phyloP scores from a whole-genome alignment of 2,329 filamentous ascomycete genomes.

The Monosporascus sp. region DNA sequence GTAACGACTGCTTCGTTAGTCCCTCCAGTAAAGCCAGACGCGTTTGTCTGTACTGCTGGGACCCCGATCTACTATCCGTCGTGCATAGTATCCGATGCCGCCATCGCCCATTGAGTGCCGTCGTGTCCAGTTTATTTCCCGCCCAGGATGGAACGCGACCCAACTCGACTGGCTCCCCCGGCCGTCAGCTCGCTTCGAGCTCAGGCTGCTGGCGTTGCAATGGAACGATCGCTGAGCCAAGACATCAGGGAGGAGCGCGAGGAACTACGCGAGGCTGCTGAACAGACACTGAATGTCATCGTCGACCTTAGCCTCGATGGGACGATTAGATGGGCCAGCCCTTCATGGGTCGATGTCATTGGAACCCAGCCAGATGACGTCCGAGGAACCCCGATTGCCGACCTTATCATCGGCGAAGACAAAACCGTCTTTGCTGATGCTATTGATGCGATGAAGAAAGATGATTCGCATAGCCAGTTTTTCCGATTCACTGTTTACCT shows the following conservation, averaged over 20 bases:
- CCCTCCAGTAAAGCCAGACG: conserved; percentile 11
- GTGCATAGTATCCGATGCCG: conserved; percentile 26
- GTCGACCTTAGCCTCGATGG: conserved; percentile 89
- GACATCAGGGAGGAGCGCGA: conserved; percentile 91
- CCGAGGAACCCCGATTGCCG: conserved; percentile 70
- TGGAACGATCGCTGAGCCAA: conserved; percentile 70
- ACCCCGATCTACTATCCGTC: conserved; percentile 8
- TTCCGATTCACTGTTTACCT: conserved; percentile 73
- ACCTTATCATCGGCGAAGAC: conserved; percentile 73
- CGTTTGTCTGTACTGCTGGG: conserved; percentile 17
- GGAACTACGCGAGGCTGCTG: conserved; percentile 89
- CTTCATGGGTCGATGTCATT: conserved; percentile 90
- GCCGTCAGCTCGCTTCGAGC: conserved; percentile 47
- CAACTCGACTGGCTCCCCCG: conserved; percentile 44
- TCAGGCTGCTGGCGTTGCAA: conserved; percentile 39
- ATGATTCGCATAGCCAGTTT: conserved; percentile 89
- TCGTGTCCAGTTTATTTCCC: conserved; percentile 17
- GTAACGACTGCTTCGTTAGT: conserved; percentile 10
- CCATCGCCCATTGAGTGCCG: conserved; percentile 22
- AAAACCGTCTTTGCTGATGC: conserved; percentile 75
- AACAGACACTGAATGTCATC: conserved; percentile 95
- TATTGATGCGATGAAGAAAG: conserved; percentile 82
- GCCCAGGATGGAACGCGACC: conserved; percentile 40
- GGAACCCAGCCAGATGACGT: conserved; percentile 71
- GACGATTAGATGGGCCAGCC: conserved; percentile 90